Conservation (phyloP, 1,139 yeast species). For the Meyerozyma smithsonii region DNA sequence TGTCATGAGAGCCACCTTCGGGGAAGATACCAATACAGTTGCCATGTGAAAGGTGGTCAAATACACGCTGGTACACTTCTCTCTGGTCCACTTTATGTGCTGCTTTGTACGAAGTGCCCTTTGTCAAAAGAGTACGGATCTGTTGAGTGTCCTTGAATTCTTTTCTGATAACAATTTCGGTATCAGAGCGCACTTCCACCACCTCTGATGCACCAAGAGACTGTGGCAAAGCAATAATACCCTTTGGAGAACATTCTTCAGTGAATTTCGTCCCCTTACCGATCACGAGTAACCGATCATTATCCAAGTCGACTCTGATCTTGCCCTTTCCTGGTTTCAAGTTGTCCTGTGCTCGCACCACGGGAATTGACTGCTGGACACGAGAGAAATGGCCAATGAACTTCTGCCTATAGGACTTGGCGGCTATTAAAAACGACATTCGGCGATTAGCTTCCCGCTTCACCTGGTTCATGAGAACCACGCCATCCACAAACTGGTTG, state of each 20-base stretch:
- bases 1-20: slow-evolving; percentile 95
- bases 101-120: slow-evolving; percentile 61
- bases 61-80: slow-evolving; percentile 74
- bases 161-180: slow-evolving; percentile 63
- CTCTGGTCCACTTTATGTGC: slow-evolving; percentile 87
- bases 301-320: slow-evolving; percentile 47
- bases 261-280: slow-evolving; percentile 73
- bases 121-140: slow-evolving; percentile 35
- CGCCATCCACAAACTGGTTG: slow-evolving; percentile 92
- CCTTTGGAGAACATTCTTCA: slow-evolving; percentile 59
- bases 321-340: slow-evolving; percentile 58
- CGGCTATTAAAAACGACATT: slow-evolving; percentile 82
- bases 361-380: slow-evolving; percentile 81
- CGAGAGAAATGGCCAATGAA: slow-evolving; percentile 75
- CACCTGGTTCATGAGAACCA: slow-evolving; percentile 78
- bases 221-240: slow-evolving; percentile 73
- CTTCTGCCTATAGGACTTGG: slow-evolving; percentile 61
- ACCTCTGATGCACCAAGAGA: slow-evolving; percentile 78
- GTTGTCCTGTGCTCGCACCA: slow-evolving; percentile 85
- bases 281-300: slow-evolving; percentile 41
- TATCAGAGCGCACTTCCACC: slow-evolving; percentile 64
- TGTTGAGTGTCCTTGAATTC: slow-evolving; percentile 57
- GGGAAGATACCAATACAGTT: slow-evolving; percentile 94
- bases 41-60: slow-evolving; percentile 72
- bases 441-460: slow-evolving; percentile 67